A percentile compares a stretch with the other conserved stretches of the same genome.
These are phyloP conservation scores for Fragilariopsis cylindrus DNA, from an alignment of 108 stramenopile genomes.

Conservation along the genomic window DNA sequence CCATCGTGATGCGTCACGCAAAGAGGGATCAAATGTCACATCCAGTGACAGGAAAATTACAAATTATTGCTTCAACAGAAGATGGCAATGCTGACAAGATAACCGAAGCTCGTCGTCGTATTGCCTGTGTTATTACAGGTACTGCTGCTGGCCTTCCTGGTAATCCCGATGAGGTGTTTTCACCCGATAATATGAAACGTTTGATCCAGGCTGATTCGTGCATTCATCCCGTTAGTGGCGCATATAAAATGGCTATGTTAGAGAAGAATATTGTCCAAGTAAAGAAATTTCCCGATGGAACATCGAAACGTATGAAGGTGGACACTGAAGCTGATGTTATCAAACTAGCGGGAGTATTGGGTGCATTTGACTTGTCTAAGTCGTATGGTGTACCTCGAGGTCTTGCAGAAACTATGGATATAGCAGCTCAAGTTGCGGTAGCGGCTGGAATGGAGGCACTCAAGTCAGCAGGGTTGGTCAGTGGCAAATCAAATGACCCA, in stretches of 20 bases:
- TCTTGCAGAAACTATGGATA: slow-evolving; percentile 94
- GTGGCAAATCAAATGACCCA: slow-evolving; percentile 71
- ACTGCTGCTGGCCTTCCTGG: slow-evolving; percentile 93
- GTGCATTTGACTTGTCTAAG: slow-evolving; percentile 69
- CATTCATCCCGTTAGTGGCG: slow-evolving; percentile 71
- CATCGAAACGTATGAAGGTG: slow-evolving; percentile 54
- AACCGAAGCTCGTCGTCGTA: slow-evolving; percentile 54
- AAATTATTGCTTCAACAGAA: slow-evolving; percentile 49
- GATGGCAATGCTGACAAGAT: slow-evolving; percentile 48
- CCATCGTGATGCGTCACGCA: slow-evolving; percentile 71
- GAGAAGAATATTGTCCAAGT: slow-evolving; percentile 94
- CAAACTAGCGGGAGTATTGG: slow-evolving; percentile 89
- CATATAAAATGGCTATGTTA: slow-evolving; percentile 70
- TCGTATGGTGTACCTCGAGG: slow-evolving; percentile 88
- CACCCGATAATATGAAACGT: slow-evolving; percentile 68
- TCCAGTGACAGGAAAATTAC: slow-evolving; percentile 72
- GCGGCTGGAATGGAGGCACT: slow-evolving; percentile 95
- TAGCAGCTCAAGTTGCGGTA: slow-evolving; percentile 93
- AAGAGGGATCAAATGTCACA: slow-evolving; percentile 57
- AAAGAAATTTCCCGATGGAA: slow-evolving; percentile 70
- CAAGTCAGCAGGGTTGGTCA: slow-evolving; percentile 91
- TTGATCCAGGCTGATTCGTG: slow-evolving; percentile 81
- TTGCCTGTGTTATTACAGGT: slow-evolving; percentile 93
- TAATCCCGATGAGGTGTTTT: slow-evolving; percentile 61
- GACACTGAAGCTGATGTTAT: slow-evolving; percentile 63